These are phyloP conservation scores for Tephrocybe sp. DNA, from an alignment of 768 basidiomycete species.

Conservation along the genomic window DNA sequence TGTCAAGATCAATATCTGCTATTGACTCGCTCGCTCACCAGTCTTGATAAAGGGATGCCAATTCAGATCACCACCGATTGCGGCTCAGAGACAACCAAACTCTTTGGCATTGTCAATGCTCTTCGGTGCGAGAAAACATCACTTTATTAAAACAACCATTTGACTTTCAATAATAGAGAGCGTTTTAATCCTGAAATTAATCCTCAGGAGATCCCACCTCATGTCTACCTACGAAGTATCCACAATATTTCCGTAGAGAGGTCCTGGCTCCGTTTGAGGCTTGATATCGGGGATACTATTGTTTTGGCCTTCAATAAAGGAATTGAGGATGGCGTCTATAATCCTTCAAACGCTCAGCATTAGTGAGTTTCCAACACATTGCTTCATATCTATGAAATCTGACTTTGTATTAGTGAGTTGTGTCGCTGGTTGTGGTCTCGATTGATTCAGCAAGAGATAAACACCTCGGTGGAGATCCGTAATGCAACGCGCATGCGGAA, in stretches of 20 bases:
- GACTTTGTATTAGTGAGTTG: slow-evolving; percentile 4
- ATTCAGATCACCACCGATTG: slow-evolving; percentile 27
- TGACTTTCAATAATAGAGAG: slow-evolving; percentile 12
- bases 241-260: slow-evolving; percentile 35
- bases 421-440: slow-evolving; percentile 29
- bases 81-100: slow-evolving; percentile 32
- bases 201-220: slow-evolving; percentile 23
- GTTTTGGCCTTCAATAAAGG: slow-evolving; percentile 21
- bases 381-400: not conserved
- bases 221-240: slow-evolving; percentile 28
- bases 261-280: slow-evolving; percentile 30
- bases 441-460: slow-evolving; percentile 20
- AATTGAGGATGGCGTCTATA: slow-evolving; percentile 20
- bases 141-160: not conserved
- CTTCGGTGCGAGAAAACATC: no score
- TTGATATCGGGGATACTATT: slow-evolving; percentile 32
- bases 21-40: not conserved
- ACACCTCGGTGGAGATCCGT: not conserved
- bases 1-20: slow-evolving; percentile 16
- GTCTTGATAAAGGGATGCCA: not conserved
- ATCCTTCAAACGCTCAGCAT: slow-evolving; percentile 22
- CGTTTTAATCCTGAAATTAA: slow-evolving; percentile 25
- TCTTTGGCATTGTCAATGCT: slow-evolving; percentile 20
- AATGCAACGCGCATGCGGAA: no score
- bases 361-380: slow-evolving; percentile 22